Conservation (phyloP, 768 basidiomycete species). For the Amanita subjunquillea region DNA sequence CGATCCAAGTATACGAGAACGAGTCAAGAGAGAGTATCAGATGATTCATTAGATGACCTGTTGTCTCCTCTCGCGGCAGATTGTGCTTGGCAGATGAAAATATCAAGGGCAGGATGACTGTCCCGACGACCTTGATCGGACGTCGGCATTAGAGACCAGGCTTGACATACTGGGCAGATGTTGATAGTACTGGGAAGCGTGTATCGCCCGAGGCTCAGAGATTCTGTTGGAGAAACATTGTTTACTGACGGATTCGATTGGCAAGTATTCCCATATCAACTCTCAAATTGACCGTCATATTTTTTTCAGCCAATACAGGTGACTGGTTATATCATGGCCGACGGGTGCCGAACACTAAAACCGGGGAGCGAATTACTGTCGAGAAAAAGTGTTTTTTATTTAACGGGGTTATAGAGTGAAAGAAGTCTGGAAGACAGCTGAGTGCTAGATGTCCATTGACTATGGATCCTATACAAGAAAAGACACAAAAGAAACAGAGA, state of each 20-base stretch:
- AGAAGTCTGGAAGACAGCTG: no score
- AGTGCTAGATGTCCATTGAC: no score
- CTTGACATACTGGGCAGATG: slow-evolving; percentile 69
- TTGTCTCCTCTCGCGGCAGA: slow-evolving; percentile 62
- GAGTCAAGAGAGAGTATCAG: slow-evolving; percentile 35
- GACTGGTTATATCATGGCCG: no score
- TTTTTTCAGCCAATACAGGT: slow-evolving; percentile 35
- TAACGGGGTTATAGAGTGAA: no score
- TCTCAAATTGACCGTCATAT: neutral
- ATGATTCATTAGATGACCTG: slow-evolving; percentile 63
- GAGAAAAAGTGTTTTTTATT: no score
- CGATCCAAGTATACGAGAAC: slow-evolving; percentile 46
- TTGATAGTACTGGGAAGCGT: slow-evolving; percentile 68
- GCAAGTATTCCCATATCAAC: slow-evolving; percentile 15
- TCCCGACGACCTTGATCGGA: slow-evolving; percentile 74
- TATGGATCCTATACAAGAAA: no score
- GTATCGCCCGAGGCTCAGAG: slow-evolving; percentile 64
- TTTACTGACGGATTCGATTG: slow-evolving; percentile 72
- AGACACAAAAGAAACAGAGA: no score
- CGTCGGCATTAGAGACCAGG: slow-evolving; percentile 62
- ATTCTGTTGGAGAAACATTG: slow-evolving; percentile 78
- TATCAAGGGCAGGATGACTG: slow-evolving; percentile 47
- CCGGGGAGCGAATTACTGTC: no score
- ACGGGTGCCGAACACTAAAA: no score
- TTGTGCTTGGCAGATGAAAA: slow-evolving; percentile 56